A percentile compares a stretch with the other conserved stretches of the same genome.
phyloP scores from a whole-genome alignment of 495 filamentous ascomycete genomes.

The Hyaloscypha finlandica region DNA sequence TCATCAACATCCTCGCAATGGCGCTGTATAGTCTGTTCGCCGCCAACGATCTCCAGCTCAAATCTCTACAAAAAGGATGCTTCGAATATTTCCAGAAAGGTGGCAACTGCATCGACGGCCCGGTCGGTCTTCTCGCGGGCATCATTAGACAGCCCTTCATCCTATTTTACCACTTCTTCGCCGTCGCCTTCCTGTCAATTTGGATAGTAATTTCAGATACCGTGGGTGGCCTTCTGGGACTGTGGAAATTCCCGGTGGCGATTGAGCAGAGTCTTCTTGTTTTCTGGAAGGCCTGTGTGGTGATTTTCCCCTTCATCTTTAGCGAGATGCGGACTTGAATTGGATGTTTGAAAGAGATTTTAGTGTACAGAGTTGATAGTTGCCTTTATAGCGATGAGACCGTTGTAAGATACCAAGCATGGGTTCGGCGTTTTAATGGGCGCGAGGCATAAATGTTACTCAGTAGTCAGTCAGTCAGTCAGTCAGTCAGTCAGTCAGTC shows the following conservation, averaged over 20 bases:
- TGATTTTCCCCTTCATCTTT: slow-evolving; percentile 82
- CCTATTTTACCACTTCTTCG: slow-evolving; percentile 91
- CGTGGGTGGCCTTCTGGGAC: slow-evolving; percentile 45
- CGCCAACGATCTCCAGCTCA: slow-evolving; percentile 75
- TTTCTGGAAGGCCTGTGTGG: slow-evolving; percentile 84
- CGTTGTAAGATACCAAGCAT: slow-evolving; percentile 1
- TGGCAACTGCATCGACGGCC: slow-evolving; percentile 67
- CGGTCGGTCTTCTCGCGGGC: slow-evolving; percentile 81
- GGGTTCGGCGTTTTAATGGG: neutral
- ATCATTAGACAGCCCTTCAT: slow-evolving; percentile 75
- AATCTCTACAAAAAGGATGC: slow-evolving; percentile 83
- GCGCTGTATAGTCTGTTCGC: slow-evolving; percentile 91
- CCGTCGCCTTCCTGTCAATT: slow-evolving; percentile 85
- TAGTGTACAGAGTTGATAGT: neutral
- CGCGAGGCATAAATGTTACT: neutral
- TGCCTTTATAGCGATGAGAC: neutral
- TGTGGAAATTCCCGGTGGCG: slow-evolving; percentile 61
- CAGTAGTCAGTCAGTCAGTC: neutral
- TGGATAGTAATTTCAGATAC: slow-evolving; percentile 66
- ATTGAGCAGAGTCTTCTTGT: slow-evolving; percentile 64
- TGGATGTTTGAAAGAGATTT: neutral
- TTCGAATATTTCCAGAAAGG: slow-evolving; percentile 91
- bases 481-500: neutral
- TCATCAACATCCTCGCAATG: slow-evolving; percentile 95
- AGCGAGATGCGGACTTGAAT: slow-evolving; percentile 29